Percentiles rank a stretch among this genome's conserved stretches.
These are phyloP conservation scores for Vigna nakashimae DNA, from an alignment of 306 rosid species.

Conservation along the genomic window DNA sequence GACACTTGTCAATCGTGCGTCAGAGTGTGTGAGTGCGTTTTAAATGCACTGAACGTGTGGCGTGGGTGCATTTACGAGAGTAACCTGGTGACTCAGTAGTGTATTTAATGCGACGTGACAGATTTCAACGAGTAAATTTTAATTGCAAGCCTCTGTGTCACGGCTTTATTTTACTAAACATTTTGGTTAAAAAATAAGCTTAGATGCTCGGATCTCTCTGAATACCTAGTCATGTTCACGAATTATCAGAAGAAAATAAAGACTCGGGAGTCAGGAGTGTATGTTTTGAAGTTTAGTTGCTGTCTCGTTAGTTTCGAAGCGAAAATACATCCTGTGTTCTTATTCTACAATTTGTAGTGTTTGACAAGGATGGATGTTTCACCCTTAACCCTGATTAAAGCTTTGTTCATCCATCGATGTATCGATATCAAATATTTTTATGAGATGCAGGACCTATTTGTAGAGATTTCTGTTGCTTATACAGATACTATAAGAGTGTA, in stretches of 20 bases:
- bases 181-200: too few species aligned
- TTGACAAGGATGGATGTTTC: background rate
- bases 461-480: background rate
- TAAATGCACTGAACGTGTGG: too few species aligned
- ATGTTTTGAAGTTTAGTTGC: background rate
- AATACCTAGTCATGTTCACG: background rate
- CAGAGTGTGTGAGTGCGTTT: too few species aligned
- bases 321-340: background rate
- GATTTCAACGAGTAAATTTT: background rate
- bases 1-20: too few species aligned
- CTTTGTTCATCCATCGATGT: background rate
- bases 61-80: too few species aligned
- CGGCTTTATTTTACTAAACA: background rate
- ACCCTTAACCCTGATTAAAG: background rate
- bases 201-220: too few species aligned
- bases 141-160: background rate
- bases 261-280: background rate
- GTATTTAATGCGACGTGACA: too few species aligned
- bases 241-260: background rate
- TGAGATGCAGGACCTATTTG: background rate
- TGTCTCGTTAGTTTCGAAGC: background rate
- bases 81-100: too few species aligned
- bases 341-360: background rate
- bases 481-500: background rate
- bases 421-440: background rate